A percentile compares a stretch with the other conserved stretches of the same genome.
phyloP scores from a whole-genome alignment of 164 flowering plant species.

The Vitis amurensis region DNA sequence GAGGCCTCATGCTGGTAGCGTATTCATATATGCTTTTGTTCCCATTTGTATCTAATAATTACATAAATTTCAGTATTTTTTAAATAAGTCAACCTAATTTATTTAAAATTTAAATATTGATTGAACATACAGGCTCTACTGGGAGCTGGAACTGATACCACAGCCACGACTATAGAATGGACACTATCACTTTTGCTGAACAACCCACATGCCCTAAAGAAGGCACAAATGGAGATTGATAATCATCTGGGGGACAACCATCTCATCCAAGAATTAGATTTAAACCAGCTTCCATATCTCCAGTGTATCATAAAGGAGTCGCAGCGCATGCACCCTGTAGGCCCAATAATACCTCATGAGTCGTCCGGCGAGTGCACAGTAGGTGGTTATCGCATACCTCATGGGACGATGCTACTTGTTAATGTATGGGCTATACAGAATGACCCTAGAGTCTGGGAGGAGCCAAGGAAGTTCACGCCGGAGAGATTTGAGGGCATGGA shows the following conservation, averaged over 20 bases:
- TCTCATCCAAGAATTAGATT: slow-evolving; percentile 33
- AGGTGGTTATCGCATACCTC: slow-evolving; percentile 31
- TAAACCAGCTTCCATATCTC: slow-evolving; percentile 30
- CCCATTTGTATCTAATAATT: no score
- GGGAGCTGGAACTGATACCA: no score
- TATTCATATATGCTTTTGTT: no score
- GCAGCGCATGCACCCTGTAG: slow-evolving; percentile 29
- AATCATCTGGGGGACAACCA: slow-evolving; percentile 13
- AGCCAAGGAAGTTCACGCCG: slow-evolving; percentile 31
- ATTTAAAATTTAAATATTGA: no score
- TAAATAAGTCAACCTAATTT: no score
- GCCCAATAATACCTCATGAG: slow-evolving; percentile 35
- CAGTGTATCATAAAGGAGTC: slow-evolving; percentile 32
- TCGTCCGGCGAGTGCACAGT: slow-evolving; percentile 30
- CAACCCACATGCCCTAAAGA: no score
- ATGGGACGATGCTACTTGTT: slow-evolving; percentile 37
- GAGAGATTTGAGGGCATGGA: slow-evolving; percentile 33
- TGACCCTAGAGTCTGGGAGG: slow-evolving; percentile 30
- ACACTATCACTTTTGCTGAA: no score
- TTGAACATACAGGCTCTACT: no score
- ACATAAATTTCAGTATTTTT: no score
- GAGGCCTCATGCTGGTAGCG: no score
- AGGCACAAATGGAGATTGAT: slow-evolving; percentile 31
- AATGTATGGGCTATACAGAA: slow-evolving; percentile 42
- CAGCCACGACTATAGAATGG: no score